Percentiles rank a stretch among this genome's conserved stretches.
Conservation (phyloP, 257 asterid genomes). For the Fraxinus quadrangulata region DNA sequence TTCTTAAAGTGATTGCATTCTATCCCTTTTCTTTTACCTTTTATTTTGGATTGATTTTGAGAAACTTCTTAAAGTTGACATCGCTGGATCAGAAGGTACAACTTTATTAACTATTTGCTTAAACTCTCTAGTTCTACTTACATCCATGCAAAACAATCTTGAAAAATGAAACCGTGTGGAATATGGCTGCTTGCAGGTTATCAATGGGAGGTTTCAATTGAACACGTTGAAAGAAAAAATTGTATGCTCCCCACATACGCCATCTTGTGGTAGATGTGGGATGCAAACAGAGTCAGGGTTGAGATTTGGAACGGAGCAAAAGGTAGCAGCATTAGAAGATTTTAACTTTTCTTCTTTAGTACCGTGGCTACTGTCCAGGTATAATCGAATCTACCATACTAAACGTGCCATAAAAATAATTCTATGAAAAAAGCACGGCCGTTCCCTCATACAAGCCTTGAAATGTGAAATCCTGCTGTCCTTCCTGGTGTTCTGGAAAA, state of each 20-base stretch:
- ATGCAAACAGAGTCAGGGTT: slow-evolving; percentile 43
- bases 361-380: too few relatives aligned
- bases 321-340: not conserved
- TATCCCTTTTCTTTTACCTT: too few relatives aligned
- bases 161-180: not conserved
- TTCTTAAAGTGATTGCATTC: too few relatives aligned
- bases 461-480: not conserved
- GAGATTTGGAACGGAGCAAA: not conserved
- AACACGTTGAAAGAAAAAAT: slow-evolving; percentile 84
- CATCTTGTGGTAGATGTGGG: slow-evolving; percentile 82
- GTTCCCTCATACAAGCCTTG: too few relatives aligned
- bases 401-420: not conserved
- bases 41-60: too few relatives aligned
- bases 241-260: slow-evolving; percentile 89
- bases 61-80: slow-evolving; percentile 20
- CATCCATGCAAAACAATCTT: too few relatives aligned
- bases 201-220: slow-evolving; percentile 67
- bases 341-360: too few relatives aligned
- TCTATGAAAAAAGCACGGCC: not conserved
- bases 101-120: not conserved
- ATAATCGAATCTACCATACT: too few relatives aligned
- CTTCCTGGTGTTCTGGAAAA: not conserved
- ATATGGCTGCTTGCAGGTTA: slow-evolving; percentile 46
- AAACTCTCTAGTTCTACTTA: not conserved
- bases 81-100: slow-evolving; percentile 66